Percentiles rank a stretch among this genome's conserved stretches.
Conservation (phyloP, 2,329 filamentous ascomycete species). For the Keithomyces neogunnii region DNA sequence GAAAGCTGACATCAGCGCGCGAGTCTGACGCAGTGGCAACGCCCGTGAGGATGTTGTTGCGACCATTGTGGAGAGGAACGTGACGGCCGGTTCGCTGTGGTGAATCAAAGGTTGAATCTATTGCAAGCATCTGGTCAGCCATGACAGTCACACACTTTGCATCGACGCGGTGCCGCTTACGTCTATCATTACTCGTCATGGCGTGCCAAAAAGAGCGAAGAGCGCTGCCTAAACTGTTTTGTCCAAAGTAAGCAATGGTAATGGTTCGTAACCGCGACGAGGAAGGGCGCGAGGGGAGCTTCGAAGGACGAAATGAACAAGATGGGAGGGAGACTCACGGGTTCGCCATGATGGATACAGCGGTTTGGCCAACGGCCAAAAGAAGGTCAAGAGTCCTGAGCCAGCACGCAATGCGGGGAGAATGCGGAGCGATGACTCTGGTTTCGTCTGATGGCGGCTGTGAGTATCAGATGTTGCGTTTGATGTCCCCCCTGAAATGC, state of each 20-base stretch:
- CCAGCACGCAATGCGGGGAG: too few species aligned
- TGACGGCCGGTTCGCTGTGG: conserved; percentile 87
- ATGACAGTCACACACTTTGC: conserved; percentile 1
- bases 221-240: conserved; percentile 53
- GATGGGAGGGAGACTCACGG: conserved; percentile 9
- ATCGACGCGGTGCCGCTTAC: conserved; percentile 32
- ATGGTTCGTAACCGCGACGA: too few species aligned
- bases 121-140: not conserved
- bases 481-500: too few species aligned
- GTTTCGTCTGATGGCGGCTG: too few species aligned
- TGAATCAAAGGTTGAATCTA: conserved; percentile 88
- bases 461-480: too few species aligned
- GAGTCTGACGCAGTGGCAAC: conserved; percentile 87
- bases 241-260: not conserved
- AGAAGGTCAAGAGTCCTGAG: too few species aligned
- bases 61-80: conserved; percentile 75
- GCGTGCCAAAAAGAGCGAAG: conserved; percentile 94
- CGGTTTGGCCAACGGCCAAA: not conserved
- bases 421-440: too few species aligned
- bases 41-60: conserved; percentile 75
- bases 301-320: too few species aligned
- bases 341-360: conserved; percentile 12
- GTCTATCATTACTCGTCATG: conserved; percentile 65
- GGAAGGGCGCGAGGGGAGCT: too few species aligned
- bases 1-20: conserved; percentile 69